Evolutionary conservation across 116 monocot genomes (phyloP).

Genomic region (Cymodocea nodosa): DNA sequence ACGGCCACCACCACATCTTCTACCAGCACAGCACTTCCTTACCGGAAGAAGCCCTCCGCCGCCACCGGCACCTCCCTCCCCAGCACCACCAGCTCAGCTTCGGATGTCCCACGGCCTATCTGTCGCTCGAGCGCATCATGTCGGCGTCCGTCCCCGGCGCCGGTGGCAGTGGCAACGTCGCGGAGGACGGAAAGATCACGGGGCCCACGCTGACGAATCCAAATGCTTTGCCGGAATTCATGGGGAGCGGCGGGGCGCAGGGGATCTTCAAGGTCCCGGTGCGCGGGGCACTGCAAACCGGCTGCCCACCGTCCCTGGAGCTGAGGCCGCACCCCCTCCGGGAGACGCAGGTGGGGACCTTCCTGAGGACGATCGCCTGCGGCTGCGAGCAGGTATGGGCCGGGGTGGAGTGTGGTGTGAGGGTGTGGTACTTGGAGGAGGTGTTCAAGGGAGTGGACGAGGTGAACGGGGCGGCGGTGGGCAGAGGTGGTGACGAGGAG

Average conservation of each 20-base stretch:
- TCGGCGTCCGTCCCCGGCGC: background rate
- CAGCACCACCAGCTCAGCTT: conserved; percentile 1
- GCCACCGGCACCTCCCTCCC: conserved; percentile 4
- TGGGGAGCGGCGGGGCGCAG: conserved; percentile 58
- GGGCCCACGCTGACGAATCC: background rate
- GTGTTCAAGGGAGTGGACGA: conserved; percentile 20
- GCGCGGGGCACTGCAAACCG: conserved; percentile 68
- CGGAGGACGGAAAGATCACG: no score
- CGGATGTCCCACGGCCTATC: background rate
- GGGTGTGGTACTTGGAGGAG: conserved; percentile 22
- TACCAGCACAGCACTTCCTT: conserved; percentile 15
- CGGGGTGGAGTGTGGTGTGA: conserved; percentile 35
- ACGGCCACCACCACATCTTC: background rate
- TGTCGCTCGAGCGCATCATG: conserved; percentile 8
- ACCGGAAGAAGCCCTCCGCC: conserved; percentile 9
- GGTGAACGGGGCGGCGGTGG: conserved; percentile 5
- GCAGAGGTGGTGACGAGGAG: conserved; percentile 64
- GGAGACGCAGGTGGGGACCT: conserved; percentile 85
- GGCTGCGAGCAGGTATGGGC: conserved; percentile 61
- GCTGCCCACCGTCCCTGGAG: conserved; percentile 66
- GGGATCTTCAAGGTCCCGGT: conserved; percentile 75
- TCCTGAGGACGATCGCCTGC: conserved; percentile 57
- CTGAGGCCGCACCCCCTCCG: conserved; percentile 82
- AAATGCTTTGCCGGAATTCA: conserved; percentile 55
- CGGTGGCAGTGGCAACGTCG: background rate